A percentile compares a stretch with the other conserved stretches of the same genome.
Conservation (phyloP, 2,329 filamentous ascomycete genomes). For the Pyrenophora teres region DNA sequence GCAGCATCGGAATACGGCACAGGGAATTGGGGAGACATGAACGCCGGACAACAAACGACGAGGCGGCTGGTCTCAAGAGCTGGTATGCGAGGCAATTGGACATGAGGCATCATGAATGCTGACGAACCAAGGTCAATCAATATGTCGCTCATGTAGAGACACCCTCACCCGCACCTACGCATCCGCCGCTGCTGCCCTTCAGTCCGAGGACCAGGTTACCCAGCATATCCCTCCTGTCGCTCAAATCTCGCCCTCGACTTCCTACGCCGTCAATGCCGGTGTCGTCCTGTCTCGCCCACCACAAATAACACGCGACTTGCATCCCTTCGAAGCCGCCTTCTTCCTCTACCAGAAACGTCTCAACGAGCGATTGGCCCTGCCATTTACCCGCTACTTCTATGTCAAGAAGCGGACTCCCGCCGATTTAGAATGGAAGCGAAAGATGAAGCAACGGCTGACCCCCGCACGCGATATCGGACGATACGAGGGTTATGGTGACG, state of each 20-base stretch:
- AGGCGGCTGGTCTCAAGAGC: conserved; percentile 50
- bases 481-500: conserved; percentile 74
- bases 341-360: conserved; percentile 97
- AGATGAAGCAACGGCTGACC: conserved; percentile 75
- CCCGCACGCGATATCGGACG: conserved; percentile 82
- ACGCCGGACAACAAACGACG: conserved; percentile 51
- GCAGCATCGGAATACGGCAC: conserved; percentile 13
- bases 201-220: conserved; percentile 34
- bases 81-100: conserved; percentile 33
- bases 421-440: conserved; percentile 88
- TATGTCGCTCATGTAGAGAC: conserved; percentile 54
- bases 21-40: conserved; percentile 42
- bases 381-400: conserved; percentile 91
- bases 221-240: conserved; percentile 44
- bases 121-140: conserved; percentile 46
- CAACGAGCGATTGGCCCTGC: conserved; percentile 86
- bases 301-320: conserved; percentile 79
- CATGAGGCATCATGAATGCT: conserved; percentile 15
- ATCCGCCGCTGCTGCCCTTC: conserved; percentile 45
- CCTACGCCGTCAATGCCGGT: conserved; percentile 61
- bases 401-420: conserved; percentile 87
- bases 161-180: conserved; percentile 46
- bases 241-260: conserved; percentile 48
- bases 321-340: conserved; percentile 87
- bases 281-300: conserved; percentile 88